Evolutionary conservation across 2,329 filamentous ascomycete genomes (phyloP).

Genomic region (Penicillium sp.): DNA sequence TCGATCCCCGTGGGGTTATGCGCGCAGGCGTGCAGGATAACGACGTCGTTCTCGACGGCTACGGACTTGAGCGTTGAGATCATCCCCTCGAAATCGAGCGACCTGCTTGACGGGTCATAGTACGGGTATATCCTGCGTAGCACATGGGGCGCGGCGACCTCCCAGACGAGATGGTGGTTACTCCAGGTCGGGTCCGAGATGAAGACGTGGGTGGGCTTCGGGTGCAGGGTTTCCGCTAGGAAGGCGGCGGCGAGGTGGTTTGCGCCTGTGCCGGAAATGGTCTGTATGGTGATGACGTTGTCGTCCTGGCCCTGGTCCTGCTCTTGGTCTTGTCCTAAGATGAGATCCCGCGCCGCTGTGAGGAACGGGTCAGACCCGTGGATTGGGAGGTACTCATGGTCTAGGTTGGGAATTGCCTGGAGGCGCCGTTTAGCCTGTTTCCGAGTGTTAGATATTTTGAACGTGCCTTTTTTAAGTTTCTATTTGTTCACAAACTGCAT

Average conservation of each 20-base stretch:
- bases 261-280: conserved; percentile 94
- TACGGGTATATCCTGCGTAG: conserved; percentile 76
- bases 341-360: conserved; percentile 81
- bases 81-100: conserved; percentile 54
- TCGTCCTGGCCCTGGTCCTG: too few relatives aligned
- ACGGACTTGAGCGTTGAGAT: conserved; percentile 86
- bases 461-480: too few relatives aligned
- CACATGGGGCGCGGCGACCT: conserved; percentile 70
- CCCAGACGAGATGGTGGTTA: conserved; percentile 96
- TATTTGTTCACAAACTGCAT: too few relatives aligned
- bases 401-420: conserved; percentile 59
- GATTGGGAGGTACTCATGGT: conserved; percentile 98
- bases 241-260: conserved; percentile 91
- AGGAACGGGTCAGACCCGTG: conserved; percentile 83
- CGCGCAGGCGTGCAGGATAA: conserved; percentile 91
- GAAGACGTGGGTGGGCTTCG: conserved; percentile 74
- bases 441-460: too few relatives aligned
- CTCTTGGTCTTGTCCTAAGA: conserved; percentile 65
- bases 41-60: conserved; percentile 78
- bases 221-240: conserved; percentile 74
- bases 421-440: too few relatives aligned
- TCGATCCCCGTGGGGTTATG: conserved; percentile 98
- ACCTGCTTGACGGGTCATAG: conserved; percentile 68
- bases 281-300: conserved; percentile 70
- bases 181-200: conserved; percentile 95